Conservation (phyloP, 1,284 basidiomycete genomes). For the Porphyrellus sp. region DNA sequence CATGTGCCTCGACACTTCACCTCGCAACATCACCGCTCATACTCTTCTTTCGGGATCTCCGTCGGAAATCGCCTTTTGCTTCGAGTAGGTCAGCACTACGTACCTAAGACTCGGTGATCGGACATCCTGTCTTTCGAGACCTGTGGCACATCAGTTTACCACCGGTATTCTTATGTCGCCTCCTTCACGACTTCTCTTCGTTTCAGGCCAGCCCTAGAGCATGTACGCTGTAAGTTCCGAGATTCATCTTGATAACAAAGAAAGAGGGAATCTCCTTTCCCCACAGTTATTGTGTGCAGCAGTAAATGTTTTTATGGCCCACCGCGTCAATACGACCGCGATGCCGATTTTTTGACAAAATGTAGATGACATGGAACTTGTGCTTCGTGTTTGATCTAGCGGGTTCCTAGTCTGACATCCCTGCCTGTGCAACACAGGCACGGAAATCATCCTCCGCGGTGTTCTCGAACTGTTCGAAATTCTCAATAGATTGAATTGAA, state of each 20-base stretch:
- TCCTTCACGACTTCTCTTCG: not conserved
- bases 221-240: not conserved
- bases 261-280: not conserved
- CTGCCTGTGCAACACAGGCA: not conserved
- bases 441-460: not conserved
- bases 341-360: not conserved
- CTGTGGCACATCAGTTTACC: not conserved
- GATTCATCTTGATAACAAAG: not conserved
- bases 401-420: not conserved
- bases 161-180: not conserved
- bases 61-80: too few species aligned
- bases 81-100: not conserved
- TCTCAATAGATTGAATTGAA: not conserved
- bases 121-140: not conserved
- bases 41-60: too few species aligned
- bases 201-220: not conserved
- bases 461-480: not conserved
- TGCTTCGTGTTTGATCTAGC: not conserved
- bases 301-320: not conserved
- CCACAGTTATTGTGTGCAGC: not conserved
- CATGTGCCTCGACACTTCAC: not conserved
- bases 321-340: not conserved
- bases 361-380: too few species aligned
- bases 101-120: not conserved
- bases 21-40: not conserved